Percentiles rank a stretch among this genome's conserved stretches.
Conservation (phyloP, 768 basidiomycete species). For the Sutorius australiensis region DNA sequence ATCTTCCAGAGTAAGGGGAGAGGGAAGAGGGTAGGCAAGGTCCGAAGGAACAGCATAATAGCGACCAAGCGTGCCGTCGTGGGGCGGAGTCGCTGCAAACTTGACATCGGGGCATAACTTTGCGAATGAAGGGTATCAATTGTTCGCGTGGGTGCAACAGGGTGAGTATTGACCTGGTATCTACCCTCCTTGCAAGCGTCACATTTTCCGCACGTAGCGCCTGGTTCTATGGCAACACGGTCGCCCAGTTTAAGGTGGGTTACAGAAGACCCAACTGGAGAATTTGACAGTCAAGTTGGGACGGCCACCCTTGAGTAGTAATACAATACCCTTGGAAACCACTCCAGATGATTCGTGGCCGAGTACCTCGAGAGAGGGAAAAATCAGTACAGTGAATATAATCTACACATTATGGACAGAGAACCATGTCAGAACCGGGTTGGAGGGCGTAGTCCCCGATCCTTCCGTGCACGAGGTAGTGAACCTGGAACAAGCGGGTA, state of each 20-base stretch:
- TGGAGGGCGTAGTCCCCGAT: conserved; percentile 80
- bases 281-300: background rate
- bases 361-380: conserved; percentile 56
- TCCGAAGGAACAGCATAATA: conserved; percentile 88
- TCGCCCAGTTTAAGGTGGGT: conserved; percentile 78
- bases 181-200: conserved; percentile 79
- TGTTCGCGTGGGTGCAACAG: background rate
- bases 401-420: conserved; percentile 5
- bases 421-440: conserved; percentile 63
- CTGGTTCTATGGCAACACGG: conserved; percentile 89
- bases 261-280: conserved; percentile 68
- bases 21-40: conserved; percentile 78
- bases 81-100: conserved; percentile 92
- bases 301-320: background rate
- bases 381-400: background rate
- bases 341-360: conserved; percentile 92
- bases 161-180: conserved; percentile 58
- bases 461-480: conserved; percentile 73
- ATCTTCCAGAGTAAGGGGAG: conserved; percentile 84
- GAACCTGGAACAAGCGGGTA: conserved; percentile 46
- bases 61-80: conserved; percentile 83
- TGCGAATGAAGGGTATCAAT: background rate
- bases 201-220: conserved; percentile 80
- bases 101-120: conserved; percentile 83
- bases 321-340: conserved; percentile 53